A percentile compares a stretch with the other conserved stretches of the same genome.
These are phyloP conservation scores for Helotiales sp. DNA, from an alignment of 2,329 filamentous ascomycete species.

Conservation along the genomic window DNA sequence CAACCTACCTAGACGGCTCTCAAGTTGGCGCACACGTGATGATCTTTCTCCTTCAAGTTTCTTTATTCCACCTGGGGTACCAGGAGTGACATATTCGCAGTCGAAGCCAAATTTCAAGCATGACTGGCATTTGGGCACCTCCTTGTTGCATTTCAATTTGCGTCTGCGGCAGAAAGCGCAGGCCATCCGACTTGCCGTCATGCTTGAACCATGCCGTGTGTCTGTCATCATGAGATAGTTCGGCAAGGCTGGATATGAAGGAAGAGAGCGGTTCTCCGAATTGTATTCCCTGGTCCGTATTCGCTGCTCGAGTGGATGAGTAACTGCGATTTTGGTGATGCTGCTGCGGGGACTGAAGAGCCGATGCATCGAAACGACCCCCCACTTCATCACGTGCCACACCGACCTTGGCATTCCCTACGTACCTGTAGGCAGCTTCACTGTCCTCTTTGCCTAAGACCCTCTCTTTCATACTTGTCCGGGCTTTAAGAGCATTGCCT, in stretches of 20 bases:
- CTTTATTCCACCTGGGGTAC: background rate
- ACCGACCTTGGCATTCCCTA: background rate
- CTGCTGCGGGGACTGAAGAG: background rate
- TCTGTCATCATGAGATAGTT: background rate
- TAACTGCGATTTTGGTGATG: background rate
- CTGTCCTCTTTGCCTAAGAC: too few relatives aligned
- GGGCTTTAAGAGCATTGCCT: too few relatives aligned
- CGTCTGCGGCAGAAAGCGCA: slow-evolving; percentile 23
- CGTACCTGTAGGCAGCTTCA: too few relatives aligned
- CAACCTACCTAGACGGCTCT: slow-evolving; percentile 24
- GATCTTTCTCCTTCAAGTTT: slow-evolving; percentile 7
- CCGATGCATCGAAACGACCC: background rate
- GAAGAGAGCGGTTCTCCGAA: background rate
- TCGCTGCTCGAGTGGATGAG: background rate
- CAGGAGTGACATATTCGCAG: slow-evolving; percentile 18
- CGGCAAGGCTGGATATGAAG: background rate
- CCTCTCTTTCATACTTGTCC: too few relatives aligned
- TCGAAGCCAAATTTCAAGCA: slow-evolving; percentile 26
- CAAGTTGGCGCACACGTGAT: slow-evolving; percentile 20
- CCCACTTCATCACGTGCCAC: slow-evolving; percentile 5
- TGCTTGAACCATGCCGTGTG: background rate
- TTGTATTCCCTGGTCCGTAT: background rate
- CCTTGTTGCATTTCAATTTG: slow-evolving; percentile 21
- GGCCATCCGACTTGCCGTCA: slow-evolving; percentile 7
- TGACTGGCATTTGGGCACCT: slow-evolving; percentile 21